Evolutionary conservation across 2,329 filamentous ascomycete genomes (phyloP).

Genomic region (Cryoendolithus antarcticus): DNA sequence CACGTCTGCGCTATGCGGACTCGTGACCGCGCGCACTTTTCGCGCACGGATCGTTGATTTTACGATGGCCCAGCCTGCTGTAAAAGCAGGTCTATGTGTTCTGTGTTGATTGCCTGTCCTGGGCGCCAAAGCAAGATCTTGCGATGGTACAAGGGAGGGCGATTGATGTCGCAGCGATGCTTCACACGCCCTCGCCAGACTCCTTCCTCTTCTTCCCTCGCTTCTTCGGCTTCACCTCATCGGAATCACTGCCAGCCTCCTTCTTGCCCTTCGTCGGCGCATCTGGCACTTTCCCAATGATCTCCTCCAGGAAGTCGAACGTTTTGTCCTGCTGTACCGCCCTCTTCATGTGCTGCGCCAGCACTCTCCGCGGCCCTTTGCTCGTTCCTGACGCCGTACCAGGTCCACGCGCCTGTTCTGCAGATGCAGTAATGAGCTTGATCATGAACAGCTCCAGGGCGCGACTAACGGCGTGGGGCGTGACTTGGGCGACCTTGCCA

Average conservation of each 20-base stretch:
- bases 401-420: conserved; percentile 54
- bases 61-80: no score
- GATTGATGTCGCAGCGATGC: no score
- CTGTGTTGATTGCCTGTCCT: no score
- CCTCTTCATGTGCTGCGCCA: conserved; percentile 80
- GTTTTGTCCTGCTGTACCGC: conserved; percentile 81
- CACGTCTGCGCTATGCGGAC: no score
- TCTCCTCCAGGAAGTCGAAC: conserved; percentile 87
- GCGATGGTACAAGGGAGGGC: no score
- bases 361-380: conserved; percentile 64
- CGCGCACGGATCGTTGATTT: no score
- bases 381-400: conserved; percentile 1
- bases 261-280: conserved; percentile 37
- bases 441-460: conserved; percentile 98
- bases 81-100: no score
- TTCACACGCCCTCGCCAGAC: conserved; percentile 4
- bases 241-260: conserved; percentile 9
- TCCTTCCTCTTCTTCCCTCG: conserved; percentile 14
- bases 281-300: conserved; percentile 72
- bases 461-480: conserved; percentile 77
- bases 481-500: conserved; percentile 95
- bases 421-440: conserved; percentile 76
- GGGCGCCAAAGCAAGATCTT: no score
- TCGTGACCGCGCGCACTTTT: no score
- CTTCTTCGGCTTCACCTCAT: conserved; percentile 11